These are phyloP conservation scores for Fomitopsis pinicola DNA, from an alignment of 1,284 basidiomycete genomes.

Conservation along the genomic window DNA sequence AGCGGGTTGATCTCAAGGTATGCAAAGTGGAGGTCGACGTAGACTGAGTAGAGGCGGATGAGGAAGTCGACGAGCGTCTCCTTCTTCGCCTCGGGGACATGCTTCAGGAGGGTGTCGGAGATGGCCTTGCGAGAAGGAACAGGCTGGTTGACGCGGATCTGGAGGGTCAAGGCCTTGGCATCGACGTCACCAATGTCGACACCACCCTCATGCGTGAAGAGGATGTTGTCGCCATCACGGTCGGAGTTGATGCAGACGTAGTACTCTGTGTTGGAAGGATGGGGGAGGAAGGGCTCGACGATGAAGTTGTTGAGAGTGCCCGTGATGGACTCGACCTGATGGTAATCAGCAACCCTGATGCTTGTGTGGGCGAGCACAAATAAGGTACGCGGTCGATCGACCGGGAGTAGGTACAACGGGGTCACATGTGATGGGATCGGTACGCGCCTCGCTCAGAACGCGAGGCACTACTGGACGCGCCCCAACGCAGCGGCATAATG, in stretches of 20 bases:
- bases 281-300: conserved; percentile 97
- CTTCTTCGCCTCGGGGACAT: conserved; percentile 80
- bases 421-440: conserved; percentile 1
- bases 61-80: conserved; percentile 92
- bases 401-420: not conserved
- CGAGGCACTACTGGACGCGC: not conserved
- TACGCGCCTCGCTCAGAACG: not conserved
- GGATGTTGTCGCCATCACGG: conserved; percentile 93
- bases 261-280: conserved; percentile 92
- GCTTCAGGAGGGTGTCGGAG: conserved; percentile 69
- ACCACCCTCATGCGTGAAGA: conserved; percentile 99
- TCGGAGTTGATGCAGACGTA: conserved; percentile 98
- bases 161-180: conserved; percentile 91
- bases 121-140: conserved; percentile 83
- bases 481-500: not conserved
- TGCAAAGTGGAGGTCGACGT: conserved; percentile 96
- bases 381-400: no score
- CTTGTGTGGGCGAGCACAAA: no score
- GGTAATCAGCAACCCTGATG: conserved; percentile 1
- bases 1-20: conserved; percentile 99
- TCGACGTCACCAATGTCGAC: conserved; percentile 99
- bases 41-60: conserved; percentile 93
- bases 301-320: conserved; percentile 98
- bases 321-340: conserved; percentile 86
- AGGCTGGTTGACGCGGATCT: conserved; percentile 71